Evolutionary conservation across 257 asterid genomes (phyloP).

Genomic region (Primulina huaijiensis): DNA sequence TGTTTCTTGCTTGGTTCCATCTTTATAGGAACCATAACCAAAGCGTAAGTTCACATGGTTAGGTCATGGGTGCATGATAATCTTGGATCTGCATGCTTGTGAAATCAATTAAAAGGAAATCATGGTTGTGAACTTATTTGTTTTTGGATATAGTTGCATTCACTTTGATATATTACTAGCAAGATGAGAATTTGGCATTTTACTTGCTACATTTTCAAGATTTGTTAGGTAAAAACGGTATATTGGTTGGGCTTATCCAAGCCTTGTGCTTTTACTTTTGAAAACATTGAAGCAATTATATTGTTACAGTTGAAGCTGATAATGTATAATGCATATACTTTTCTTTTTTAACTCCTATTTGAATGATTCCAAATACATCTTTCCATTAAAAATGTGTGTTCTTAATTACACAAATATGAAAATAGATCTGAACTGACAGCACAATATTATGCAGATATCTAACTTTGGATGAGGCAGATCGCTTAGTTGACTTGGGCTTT

Average conservation of each 20-base stretch:
- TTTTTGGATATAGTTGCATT: background rate
- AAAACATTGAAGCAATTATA: background rate
- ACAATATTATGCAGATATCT: constrained; percentile 44
- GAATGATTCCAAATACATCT: background rate
- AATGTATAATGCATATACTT: background rate
- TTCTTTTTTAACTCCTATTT: background rate
- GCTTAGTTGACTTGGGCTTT: constrained; percentile 73
- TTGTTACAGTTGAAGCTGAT: background rate
- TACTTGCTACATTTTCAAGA: background rate
- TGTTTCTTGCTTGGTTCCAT: no score
- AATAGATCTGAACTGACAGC: background rate
- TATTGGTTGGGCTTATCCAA: background rate
- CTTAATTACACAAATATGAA: background rate
- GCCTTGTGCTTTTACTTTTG: background rate
- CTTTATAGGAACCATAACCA: no score
- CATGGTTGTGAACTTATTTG: background rate
- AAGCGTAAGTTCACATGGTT: no score
- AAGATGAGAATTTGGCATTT: constrained; percentile 2
- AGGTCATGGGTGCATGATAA: no score
- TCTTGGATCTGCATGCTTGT: no score
- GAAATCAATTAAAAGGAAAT: no score
- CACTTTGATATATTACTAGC: background rate
- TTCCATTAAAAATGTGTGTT: background rate
- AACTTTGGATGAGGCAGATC: constrained; percentile 79
- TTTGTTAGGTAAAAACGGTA: background rate